Conservation (phyloP, 2,329 filamentous ascomycete genomes). For the Monilinia polystroma region DNA sequence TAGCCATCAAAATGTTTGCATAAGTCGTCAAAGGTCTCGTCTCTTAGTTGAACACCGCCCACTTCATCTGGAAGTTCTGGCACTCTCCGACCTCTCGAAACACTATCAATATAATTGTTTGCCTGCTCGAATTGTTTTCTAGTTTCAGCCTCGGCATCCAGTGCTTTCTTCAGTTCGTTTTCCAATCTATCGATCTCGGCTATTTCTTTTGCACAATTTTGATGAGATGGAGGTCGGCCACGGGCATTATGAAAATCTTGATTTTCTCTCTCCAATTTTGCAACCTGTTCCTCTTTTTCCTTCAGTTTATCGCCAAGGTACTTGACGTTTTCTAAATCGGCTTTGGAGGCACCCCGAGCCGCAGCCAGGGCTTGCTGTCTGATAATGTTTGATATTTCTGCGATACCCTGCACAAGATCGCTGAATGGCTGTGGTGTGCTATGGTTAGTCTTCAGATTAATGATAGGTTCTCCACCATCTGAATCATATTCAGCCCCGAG, state of each 20-base stretch:
- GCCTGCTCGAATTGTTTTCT: not conserved
- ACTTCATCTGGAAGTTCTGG: no score
- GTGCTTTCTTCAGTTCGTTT: not conserved
- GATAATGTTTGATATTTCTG: not conserved
- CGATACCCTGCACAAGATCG: not conserved
- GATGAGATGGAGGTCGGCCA: not conserved
- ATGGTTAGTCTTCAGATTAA: conserved; percentile 7
- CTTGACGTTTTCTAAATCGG: not conserved
- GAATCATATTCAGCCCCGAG: conserved; percentile 15
- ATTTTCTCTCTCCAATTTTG: not conserved
- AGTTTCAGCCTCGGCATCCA: not conserved
- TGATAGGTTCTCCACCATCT: conserved; percentile 1
- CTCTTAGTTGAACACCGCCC: not conserved
- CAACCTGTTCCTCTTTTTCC: not conserved
- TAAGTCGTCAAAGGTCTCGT: not conserved
- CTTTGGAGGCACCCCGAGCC: no score
- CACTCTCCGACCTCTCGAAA: not conserved
- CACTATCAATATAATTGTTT: not conserved
- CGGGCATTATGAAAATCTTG: conserved; percentile 9
- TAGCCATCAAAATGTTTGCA: conserved; percentile 13
- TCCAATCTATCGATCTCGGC: not conserved
- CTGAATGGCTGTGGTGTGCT: conserved; percentile 9
- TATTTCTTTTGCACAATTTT: not conserved
- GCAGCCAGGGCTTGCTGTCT: no score
- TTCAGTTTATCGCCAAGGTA: not conserved